Percentiles rank a stretch among this genome's conserved stretches.
These are phyloP conservation scores for Botrytis galanthina DNA, from an alignment of 2,329 filamentous ascomycete genomes.

Conservation along the genomic window DNA sequence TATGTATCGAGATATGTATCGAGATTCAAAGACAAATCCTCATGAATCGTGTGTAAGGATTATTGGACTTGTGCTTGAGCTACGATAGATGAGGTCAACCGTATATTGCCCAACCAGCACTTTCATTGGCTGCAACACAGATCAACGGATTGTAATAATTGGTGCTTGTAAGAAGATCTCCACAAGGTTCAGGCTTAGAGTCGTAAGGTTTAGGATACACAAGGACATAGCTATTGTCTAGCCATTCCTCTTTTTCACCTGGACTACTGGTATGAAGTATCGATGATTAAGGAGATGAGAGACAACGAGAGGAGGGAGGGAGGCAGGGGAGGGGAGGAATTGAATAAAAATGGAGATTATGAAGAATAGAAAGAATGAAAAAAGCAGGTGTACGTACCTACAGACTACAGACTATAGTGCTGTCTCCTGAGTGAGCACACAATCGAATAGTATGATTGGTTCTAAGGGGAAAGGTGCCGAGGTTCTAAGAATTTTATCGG, in stretches of 20 bases:
- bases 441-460: background rate
- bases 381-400: background rate
- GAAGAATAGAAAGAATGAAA: background rate
- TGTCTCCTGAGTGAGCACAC: background rate
- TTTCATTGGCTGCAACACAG: conserved; percentile 3
- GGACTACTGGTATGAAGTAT: background rate
- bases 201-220: background rate
- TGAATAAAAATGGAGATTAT: background rate
- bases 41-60: background rate
- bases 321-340: background rate
- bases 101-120: conserved; percentile 3
- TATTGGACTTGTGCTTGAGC: background rate
- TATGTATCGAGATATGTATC: background rate
- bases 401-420: background rate
- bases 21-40: background rate
- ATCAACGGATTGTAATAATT: background rate
- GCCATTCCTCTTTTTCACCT: background rate
- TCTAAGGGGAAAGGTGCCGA: background rate
- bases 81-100: background rate
- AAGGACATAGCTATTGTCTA: background rate
- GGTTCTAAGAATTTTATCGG: background rate
- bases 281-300: background rate
- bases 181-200: conserved; percentile 9
- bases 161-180: conserved; percentile 6
- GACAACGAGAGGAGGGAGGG: background rate